Conservation (phyloP, 2,329 filamentous ascomycete genomes). For the Aspergillus sp. region DNA sequence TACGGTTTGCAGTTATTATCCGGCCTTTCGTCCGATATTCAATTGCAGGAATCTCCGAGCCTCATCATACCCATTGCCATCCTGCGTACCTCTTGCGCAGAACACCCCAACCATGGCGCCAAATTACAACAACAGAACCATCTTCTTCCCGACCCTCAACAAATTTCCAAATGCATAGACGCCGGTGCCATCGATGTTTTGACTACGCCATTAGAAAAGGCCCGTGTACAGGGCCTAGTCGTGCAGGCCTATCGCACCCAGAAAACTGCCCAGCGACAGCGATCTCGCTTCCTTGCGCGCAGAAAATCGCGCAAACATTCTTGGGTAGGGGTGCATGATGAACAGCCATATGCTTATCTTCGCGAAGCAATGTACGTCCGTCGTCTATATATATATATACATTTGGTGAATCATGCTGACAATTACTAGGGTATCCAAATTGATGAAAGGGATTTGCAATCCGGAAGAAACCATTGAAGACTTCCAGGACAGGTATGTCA, state of each 20-base stretch:
- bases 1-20: conserved; percentile 44
- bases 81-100: conserved; percentile 25
- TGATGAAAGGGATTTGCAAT: conserved; percentile 86
- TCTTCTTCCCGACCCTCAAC: conserved; percentile 42
- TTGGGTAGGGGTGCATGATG: conserved; percentile 81
- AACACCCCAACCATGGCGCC: conserved; percentile 8
- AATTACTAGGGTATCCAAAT: conserved; percentile 59
- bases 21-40: conserved; percentile 44
- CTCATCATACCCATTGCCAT: conserved; percentile 46
- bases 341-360: conserved; percentile 81
- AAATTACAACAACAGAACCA: conserved; percentile 12
- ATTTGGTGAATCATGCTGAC: background rate
- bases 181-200: conserved; percentile 82
- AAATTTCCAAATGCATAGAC: conserved; percentile 69
- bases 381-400: no score
- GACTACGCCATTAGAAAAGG: conserved; percentile 66
- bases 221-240: conserved; percentile 67
- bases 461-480: conserved; percentile 56
- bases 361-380: conserved; percentile 68
- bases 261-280: conserved; percentile 67
- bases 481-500: conserved; percentile 52
- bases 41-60: conserved; percentile 44
- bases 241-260: conserved; percentile 79
- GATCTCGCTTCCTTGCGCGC: conserved; percentile 63
- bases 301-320: conserved; percentile 76